Percentiles rank a stretch among this genome's conserved stretches.
Evolutionary conservation across 257 asterid genomes (phyloP).

Genomic region (Salvia splendens): DNA sequence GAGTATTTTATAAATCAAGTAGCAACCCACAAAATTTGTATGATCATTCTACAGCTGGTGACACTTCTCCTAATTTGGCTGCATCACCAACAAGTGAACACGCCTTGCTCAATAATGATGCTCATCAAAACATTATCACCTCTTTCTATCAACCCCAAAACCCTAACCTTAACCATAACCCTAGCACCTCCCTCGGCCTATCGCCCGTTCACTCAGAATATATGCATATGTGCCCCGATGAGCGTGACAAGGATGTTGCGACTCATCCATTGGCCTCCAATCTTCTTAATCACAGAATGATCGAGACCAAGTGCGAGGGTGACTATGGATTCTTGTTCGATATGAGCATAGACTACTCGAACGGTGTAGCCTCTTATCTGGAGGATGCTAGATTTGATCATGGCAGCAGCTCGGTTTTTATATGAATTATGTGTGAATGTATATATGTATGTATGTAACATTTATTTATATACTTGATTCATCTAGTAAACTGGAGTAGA

Average conservation of each 20-base stretch:
- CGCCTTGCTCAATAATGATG: constrained; percentile 2
- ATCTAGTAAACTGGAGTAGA: background rate
- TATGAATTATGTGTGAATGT: constrained; percentile 20
- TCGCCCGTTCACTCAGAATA: constrained; percentile 19
- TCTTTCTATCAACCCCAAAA: constrained; percentile 30
- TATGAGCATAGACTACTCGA: constrained; percentile 32
- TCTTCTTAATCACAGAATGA: constrained; percentile 24
- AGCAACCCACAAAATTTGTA: constrained; percentile 29
- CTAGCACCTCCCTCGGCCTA: constrained; percentile 29
- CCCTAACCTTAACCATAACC: constrained; percentile 25
- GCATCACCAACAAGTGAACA: constrained; percentile 35
- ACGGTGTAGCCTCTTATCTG: constrained; percentile 18
- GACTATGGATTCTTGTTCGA: constrained; percentile 44
- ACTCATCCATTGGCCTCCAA: constrained; percentile 21
- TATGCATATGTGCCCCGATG: constrained; percentile 26
- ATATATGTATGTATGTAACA: background rate
- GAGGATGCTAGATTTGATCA: constrained; percentile 40
- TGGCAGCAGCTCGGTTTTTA: constrained; percentile 40
- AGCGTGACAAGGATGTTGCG: background rate
- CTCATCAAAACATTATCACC: constrained; percentile 32
- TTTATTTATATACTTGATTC: background rate
- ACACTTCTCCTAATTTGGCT: constrained; percentile 38
- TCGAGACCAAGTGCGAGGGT: constrained; percentile 37
- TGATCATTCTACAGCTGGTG: constrained; percentile 12
- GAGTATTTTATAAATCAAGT: constrained; percentile 73